Evolutionary conservation across 2,329 filamentous ascomycete genomes (phyloP).

Genomic region (Verticillium zaregamsianum): DNA sequence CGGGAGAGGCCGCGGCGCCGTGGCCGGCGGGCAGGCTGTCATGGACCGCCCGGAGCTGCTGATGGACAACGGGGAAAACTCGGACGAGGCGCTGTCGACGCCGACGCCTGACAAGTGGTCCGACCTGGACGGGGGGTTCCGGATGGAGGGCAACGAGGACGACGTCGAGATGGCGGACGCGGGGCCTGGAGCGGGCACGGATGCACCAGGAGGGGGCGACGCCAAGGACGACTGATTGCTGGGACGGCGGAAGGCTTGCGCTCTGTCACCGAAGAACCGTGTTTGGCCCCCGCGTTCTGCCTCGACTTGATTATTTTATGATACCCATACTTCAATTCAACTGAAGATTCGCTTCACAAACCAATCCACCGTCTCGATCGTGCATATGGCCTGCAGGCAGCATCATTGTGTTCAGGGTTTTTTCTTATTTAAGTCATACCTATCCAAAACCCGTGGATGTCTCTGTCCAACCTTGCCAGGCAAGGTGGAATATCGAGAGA

Average conservation of each 20-base stretch:
- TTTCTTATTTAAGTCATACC: neutral
- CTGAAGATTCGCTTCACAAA: neutral
- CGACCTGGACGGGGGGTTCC: constrained; percentile 20
- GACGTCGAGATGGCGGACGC: constrained; percentile 4
- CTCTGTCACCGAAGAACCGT: neutral
- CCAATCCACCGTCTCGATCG: neutral
- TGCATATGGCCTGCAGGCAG: neutral
- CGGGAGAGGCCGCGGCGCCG: neutral
- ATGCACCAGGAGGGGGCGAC: neutral
- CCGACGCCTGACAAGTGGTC: constrained; percentile 30
- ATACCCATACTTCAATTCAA: neutral
- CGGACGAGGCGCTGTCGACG: constrained; percentile 19
- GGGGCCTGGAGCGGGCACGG: neutral
- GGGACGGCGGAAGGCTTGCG: neutral
- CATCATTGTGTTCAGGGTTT: neutral
- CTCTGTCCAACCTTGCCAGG: neutral
- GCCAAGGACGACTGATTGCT: neutral
- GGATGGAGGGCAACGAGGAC: constrained; percentile 20
- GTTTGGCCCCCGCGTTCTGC: neutral
- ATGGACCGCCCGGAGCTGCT: neutral
- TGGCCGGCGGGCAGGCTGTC: neutral
- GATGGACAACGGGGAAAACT: neutral
- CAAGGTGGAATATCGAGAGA: neutral
- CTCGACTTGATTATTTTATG: neutral
- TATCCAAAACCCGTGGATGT: neutral